phyloP scores from a whole-genome alignment of 164 flowering plant genomes.

The Saururus chinensis region DNA sequence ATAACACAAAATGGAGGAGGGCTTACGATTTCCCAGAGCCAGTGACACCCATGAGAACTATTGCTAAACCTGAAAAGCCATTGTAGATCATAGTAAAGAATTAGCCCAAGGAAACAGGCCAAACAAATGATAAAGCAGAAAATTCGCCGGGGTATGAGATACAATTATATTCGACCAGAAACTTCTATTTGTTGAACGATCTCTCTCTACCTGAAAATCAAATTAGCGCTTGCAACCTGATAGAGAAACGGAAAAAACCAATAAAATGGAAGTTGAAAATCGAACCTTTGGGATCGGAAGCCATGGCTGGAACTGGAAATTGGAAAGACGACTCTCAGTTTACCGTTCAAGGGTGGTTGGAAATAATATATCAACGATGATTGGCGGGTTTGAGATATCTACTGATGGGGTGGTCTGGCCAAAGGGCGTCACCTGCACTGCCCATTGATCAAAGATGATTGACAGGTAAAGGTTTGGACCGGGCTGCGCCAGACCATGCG shows the following conservation, averaged over 20 bases:
- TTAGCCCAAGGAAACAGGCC: not conserved
- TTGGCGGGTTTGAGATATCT: no score
- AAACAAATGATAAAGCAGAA: not conserved
- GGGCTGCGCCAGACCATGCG: no score
- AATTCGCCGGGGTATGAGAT: not conserved
- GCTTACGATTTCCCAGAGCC: conserved; percentile 88
- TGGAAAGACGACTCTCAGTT: not conserved
- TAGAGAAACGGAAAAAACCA: no score
- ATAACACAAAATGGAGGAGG: not conserved
- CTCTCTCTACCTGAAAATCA: not conserved
- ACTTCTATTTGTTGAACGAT: no score
- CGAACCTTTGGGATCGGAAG: conserved; percentile 5
- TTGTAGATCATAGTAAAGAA: not conserved
- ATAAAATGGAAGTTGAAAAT: not conserved
- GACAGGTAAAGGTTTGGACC: no score
- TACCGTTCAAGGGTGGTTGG: not conserved
- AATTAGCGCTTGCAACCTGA: not conserved
- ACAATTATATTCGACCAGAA: not conserved
- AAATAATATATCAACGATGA: no score
- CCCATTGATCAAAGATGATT: no score
- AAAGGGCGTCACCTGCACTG: no score
- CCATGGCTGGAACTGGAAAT: conserved; percentile 1
- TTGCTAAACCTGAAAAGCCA: conserved; percentile 26
- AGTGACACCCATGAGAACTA: conserved; percentile 78
- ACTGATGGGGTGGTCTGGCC: no score